Percentiles rank a stretch among this genome's conserved stretches.
Evolutionary conservation across 2,329 filamentous ascomycete genomes (phyloP).

Genomic region (Aureobasidium leucospermi): DNA sequence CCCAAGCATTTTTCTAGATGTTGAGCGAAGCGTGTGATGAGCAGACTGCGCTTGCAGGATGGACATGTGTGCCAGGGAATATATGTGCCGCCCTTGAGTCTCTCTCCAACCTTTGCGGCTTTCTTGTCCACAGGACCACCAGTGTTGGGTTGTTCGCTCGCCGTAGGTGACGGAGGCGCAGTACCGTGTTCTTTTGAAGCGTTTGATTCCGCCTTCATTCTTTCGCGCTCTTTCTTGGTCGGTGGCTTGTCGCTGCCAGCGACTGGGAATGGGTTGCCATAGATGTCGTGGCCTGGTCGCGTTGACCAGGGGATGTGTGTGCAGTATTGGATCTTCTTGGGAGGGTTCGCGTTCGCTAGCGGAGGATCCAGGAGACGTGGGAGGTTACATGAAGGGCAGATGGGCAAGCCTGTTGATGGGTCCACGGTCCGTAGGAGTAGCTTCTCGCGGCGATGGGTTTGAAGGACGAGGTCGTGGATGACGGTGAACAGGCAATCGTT

Average conservation of each 20-base stretch:
- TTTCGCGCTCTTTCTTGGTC: slow-evolving; percentile 68
- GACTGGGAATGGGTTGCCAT: slow-evolving; percentile 72
- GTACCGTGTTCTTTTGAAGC: slow-evolving; percentile 27
- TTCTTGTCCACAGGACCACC: slow-evolving; percentile 35
- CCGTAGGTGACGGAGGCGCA: slow-evolving; percentile 26
- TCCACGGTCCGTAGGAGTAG: slow-evolving; percentile 66
- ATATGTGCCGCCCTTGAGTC: slow-evolving; percentile 44
- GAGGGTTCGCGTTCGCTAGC: slow-evolving; percentile 40
- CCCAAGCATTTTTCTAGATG: slow-evolving; percentile 56
- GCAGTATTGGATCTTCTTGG: slow-evolving; percentile 56
- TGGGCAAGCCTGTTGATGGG: slow-evolving; percentile 63
- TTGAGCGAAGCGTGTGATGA: slow-evolving; percentile 54
- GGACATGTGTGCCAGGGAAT: slow-evolving; percentile 51
- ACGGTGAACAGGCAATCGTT: slow-evolving; percentile 72
- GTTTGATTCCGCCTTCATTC: slow-evolving; percentile 35
- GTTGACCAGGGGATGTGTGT: slow-evolving; percentile 72
- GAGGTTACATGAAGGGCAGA: slow-evolving; percentile 67
- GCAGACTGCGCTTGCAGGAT: slow-evolving; percentile 53
- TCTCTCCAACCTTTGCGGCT: slow-evolving; percentile 33
- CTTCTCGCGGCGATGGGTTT: slow-evolving; percentile 73
- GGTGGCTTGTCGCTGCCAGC: slow-evolving; percentile 50
- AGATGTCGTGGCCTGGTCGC: slow-evolving; percentile 70
- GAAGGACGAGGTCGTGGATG: slow-evolving; percentile 65
- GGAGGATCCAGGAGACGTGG: slow-evolving; percentile 67
- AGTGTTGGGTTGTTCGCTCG: slow-evolving; percentile 21